Conservation (phyloP, 352 stramenopile genomes). For the Phytophthora megakarya region DNA sequence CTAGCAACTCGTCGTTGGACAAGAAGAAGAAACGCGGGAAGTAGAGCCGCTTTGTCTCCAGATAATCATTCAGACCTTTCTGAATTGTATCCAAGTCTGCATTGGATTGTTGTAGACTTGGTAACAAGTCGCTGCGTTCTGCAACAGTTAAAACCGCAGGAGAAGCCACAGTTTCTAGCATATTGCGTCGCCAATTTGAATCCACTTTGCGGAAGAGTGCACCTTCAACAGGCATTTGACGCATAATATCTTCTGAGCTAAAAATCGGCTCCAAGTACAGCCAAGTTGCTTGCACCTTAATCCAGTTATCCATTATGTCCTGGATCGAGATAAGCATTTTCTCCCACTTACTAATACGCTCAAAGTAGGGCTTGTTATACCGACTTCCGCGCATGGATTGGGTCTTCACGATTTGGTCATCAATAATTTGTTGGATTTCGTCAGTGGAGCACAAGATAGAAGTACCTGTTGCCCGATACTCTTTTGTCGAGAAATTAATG, state of each 20-base stretch:
- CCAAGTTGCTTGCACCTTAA: slow-evolving; percentile 94
- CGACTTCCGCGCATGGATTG: slow-evolving; percentile 94
- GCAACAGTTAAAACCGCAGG: slow-evolving; percentile 81
- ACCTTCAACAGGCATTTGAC: slow-evolving; percentile 91
- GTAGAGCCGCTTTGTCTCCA: slow-evolving; percentile 90
- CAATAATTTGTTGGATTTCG: slow-evolving; percentile 94
- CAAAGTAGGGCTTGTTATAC: slow-evolving; percentile 94
- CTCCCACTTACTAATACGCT: slow-evolving; percentile 89
- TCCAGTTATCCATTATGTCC: slow-evolving; percentile 95
- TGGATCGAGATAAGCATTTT: slow-evolving; percentile 90
- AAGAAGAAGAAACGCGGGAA: slow-evolving; percentile 95
- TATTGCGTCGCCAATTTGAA: slow-evolving; percentile 86
- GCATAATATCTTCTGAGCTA: slow-evolving; percentile 93
- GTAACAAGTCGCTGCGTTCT: slow-evolving; percentile 76
- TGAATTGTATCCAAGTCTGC: slow-evolving; percentile 94
- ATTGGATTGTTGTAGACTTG: slow-evolving; percentile 90
- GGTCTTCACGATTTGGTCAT: slow-evolving; percentile 96
- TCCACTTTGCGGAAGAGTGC: slow-evolving; percentile 89
- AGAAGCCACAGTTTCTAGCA: slow-evolving; percentile 83
- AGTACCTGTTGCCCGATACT: slow-evolving; percentile 94
- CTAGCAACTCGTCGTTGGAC: slow-evolving; percentile 92
- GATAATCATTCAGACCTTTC: slow-evolving; percentile 93
- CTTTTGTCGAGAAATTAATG: slow-evolving; percentile 93
- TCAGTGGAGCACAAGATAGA: slow-evolving; percentile 88
- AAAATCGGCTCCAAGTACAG: slow-evolving; percentile 95